Percentiles rank a stretch among this genome's conserved stretches.
Conservation (phyloP, 805 yeast genomes). For the Starmerella bombicola region DNA sequence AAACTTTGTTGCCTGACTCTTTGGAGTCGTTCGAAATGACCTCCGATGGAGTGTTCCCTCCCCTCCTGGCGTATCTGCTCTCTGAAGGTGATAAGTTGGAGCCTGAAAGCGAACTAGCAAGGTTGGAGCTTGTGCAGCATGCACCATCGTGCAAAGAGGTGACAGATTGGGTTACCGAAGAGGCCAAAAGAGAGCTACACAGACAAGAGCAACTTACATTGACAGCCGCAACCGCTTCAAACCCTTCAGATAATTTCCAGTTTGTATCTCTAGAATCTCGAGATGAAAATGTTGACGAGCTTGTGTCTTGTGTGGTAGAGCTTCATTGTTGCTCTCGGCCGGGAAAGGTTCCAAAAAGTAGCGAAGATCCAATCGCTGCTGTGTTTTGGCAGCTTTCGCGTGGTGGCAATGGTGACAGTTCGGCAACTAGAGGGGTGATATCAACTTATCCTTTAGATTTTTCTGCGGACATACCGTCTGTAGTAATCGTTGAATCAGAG, state of each 20-base stretch:
- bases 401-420: neutral
- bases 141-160: neutral
- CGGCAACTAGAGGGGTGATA: constrained; percentile 6
- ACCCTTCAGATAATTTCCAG: constrained; percentile 2
- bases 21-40: constrained; percentile 24
- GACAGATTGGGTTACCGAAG: constrained; percentile 7
- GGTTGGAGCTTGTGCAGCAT: neutral
- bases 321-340: constrained; percentile 47
- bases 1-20: constrained; percentile 31
- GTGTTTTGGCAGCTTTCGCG: constrained; percentile 46
- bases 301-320: constrained; percentile 56
- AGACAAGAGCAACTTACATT: neutral
- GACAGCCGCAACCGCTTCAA: neutral
- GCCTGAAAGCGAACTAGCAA: neutral
- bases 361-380: constrained; percentile 42
- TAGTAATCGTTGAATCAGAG: constrained; percentile 33
- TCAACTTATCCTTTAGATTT: constrained; percentile 5
- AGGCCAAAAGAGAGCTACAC: neutral
- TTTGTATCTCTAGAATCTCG: constrained; percentile 11
- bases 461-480: neutral
- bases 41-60: neutral
- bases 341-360: constrained; percentile 52
- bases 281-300: constrained; percentile 22
- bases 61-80: neutral
- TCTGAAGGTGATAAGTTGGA: neutral